Conservation (phyloP, 352 stramenopile species). For the Discostella stelligera region DNA sequence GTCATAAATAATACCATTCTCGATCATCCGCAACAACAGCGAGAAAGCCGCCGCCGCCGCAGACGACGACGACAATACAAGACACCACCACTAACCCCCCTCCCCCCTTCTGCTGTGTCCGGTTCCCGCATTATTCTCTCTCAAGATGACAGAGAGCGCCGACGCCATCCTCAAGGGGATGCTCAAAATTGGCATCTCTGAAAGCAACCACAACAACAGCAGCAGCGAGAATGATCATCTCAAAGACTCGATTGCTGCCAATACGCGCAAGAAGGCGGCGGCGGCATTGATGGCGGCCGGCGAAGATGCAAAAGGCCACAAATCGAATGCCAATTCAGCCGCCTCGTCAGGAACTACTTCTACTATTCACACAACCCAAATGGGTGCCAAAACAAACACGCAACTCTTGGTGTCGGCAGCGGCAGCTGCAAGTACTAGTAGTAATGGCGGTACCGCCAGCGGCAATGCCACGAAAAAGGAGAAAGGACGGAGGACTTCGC, state of each 20-base stretch:
- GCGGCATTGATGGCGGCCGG: background rate
- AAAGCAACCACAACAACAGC: background rate
- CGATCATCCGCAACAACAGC: background rate
- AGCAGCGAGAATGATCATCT: background rate
- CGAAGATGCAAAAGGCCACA: no score
- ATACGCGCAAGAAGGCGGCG: background rate
- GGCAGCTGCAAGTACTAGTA: constrained; percentile 3
- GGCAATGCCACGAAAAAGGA: background rate
- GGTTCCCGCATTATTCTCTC: no score
- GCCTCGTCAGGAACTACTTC: no score
- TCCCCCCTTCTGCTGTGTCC: background rate
- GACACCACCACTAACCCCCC: background rate
- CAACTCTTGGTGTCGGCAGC: background rate
- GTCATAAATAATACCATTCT: background rate
- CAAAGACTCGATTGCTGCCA: background rate
- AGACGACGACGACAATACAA: background rate
- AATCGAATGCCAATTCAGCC: background rate
- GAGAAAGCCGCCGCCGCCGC: background rate
- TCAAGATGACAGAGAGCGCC: constrained; percentile 5
- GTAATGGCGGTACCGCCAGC: background rate
- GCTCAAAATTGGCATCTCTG: constrained; percentile 29
- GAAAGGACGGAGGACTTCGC: background rate
- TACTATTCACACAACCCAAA: background rate
- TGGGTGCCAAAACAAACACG: background rate
- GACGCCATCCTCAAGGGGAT: constrained; percentile 40